Base-by-base conservation (phyloP, 352 stramenopile genomes). In the Phytophthora sojae region DNA sequence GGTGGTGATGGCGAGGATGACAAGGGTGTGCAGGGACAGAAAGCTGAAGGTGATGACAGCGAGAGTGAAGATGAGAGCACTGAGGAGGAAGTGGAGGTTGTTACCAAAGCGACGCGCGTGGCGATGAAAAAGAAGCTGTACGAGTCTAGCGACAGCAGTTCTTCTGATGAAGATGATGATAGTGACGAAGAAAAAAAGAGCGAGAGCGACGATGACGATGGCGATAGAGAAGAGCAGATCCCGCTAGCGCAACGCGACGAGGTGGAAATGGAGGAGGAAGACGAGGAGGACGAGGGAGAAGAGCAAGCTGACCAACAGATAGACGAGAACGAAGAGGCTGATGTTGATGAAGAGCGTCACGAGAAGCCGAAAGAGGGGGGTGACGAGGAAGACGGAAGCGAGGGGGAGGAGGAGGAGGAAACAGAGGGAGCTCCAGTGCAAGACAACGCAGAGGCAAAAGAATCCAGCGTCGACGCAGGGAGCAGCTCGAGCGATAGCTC, bases 221-320 rank as follows among this genome's bases (percentile, higher is more conserved):
- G 25, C 14, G 56, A 75, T 60, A 57, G 35, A 50, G 62, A 75
- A 32, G 71, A 68, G 54, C 47, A 25, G 32, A 73, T 69, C 32
- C 64, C 49, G 17, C 30, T 76, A 39, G 64, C 69, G 15, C 69
- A 76, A 64, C 32, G 44, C 2, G 54, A 80, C n/a, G 64, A 73
- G n/a, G 45, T 63, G 19, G 58, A 74, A 65, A 49, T 19, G 37
- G 72, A 57, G 50, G 58, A 61, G 17, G 67, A 73, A 12, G 52
- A 57, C 17, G 58, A 58, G 19, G 39, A 37, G 11, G 55, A 60
- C 19, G 69, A 62, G 60, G 51, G 66, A 42, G 32, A 42, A 7
- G 30, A 47, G 19, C 29, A 57, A 21, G 12, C 15, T 50, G 45
- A 8, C 29, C 29, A 32, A 32, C 29, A 32, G 29, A 32, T 32